These are phyloP conservation scores for Neoboletus subvelutipes DNA, from an alignment of 768 basidiomycete genomes.

Conservation along the genomic window DNA sequence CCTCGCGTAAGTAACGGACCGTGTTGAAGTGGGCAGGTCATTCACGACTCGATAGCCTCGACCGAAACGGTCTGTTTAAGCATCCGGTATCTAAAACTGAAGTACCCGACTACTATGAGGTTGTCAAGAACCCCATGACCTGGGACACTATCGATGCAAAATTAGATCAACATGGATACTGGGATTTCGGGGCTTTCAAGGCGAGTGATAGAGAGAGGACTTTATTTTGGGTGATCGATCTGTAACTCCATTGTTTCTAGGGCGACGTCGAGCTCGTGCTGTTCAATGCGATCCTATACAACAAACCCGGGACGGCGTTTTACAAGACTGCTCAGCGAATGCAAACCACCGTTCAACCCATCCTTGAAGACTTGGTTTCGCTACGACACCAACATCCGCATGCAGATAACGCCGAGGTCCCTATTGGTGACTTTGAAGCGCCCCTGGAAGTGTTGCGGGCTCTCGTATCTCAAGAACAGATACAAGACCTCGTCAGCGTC, in stretches of 20 bases:
- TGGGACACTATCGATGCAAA: conserved; percentile 81
- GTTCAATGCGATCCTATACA: conserved; percentile 85
- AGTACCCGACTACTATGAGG: conserved; percentile 89
- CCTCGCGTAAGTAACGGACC: conserved; percentile 50
- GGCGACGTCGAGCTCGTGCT: conserved; percentile 82
- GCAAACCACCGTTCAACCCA: conserved; percentile 40
- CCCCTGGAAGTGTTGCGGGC: conserved; percentile 55
- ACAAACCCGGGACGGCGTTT: conserved; percentile 68
- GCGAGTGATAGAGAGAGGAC: conserved; percentile 33
- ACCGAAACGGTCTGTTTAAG: conserved; percentile 73
- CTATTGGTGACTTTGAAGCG: conserved; percentile 75
- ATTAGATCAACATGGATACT: conserved; percentile 81
- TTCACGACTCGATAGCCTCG: conserved; percentile 49
- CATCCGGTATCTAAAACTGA: conserved; percentile 76
- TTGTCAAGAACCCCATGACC: conserved; percentile 86
- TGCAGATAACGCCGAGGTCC: conserved; percentile 3
- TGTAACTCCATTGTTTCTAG: conserved; percentile 36
- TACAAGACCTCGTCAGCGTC: conserved; percentile 54
- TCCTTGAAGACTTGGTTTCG: conserved; percentile 32
- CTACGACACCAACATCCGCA: conserved; percentile 17
- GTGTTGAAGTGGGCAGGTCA: background rate
- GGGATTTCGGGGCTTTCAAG: conserved; percentile 72
- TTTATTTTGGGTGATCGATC: background rate
- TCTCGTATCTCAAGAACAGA: conserved; percentile 50
- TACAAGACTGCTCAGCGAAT: conserved; percentile 71